A percentile compares a stretch with the other conserved stretches of the same genome.
Evolutionary conservation across 805 yeast genomes (phyloP).

Genomic region (Hanseniaspora mollemarum): DNA sequence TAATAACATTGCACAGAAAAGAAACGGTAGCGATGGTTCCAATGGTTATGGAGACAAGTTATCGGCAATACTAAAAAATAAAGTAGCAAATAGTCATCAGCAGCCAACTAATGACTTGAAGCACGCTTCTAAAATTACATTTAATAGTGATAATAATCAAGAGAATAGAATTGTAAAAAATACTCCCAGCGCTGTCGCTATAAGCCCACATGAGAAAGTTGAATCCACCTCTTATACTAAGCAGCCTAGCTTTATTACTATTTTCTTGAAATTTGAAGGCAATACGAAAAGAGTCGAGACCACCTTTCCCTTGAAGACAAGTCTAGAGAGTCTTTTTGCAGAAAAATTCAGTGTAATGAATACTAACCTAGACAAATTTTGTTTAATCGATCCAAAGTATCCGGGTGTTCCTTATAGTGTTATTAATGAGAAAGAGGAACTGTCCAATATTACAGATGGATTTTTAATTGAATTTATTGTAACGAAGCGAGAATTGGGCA

Average conservation of each 20-base stretch:
- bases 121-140: background rate
- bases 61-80: background rate
- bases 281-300: slow-evolving; percentile 43
- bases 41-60: background rate
- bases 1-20: background rate
- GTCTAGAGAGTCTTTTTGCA: slow-evolving; percentile 57
- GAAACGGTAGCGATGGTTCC: background rate
- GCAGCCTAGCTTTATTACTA: slow-evolving; percentile 9
- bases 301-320: slow-evolving; percentile 27
- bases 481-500: background rate
- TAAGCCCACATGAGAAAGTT: background rate
- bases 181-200: background rate
- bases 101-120: background rate
- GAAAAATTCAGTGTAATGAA: slow-evolving; percentile 63
- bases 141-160: background rate
- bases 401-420: slow-evolving; percentile 59
- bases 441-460: slow-evolving; percentile 51
- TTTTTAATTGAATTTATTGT: slow-evolving; percentile 43
- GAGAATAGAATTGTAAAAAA: background rate
- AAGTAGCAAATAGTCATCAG: background rate
- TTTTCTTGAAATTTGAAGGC: slow-evolving; percentile 43
- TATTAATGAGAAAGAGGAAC: slow-evolving; percentile 43
- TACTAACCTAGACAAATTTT: slow-evolving; percentile 32
- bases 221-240: background rate
- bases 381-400: slow-evolving; percentile 49